These are phyloP conservation scores for Termitomyces sp. DNA, from an alignment of 768 basidiomycete genomes.

Conservation along the genomic window DNA sequence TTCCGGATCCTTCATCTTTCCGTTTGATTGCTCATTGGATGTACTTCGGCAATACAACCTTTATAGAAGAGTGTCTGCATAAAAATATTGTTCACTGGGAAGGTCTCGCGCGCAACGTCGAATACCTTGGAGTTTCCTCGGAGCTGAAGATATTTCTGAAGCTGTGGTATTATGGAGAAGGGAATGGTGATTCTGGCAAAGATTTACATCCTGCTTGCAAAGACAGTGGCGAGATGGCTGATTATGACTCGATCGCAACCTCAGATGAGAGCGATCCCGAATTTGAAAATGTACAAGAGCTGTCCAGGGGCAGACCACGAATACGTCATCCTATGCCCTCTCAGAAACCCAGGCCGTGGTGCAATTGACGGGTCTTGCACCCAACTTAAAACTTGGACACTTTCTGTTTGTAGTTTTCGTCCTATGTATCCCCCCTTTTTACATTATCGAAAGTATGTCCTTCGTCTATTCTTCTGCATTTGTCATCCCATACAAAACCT, in stretches of 20 bases:
- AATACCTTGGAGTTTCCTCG: conserved; percentile 73
- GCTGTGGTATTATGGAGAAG: conserved; percentile 48
- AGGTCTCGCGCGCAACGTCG: conserved; percentile 82
- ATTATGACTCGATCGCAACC: conserved; percentile 9
- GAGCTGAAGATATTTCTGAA: conserved; percentile 77
- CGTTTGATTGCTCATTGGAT: conserved; percentile 73
- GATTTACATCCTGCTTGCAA: not conserved
- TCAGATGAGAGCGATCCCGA: conserved; percentile 5
- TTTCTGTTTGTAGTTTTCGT: not conserved
- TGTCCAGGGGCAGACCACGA: conserved; percentile 33
- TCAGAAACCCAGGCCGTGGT: conserved; percentile 19
- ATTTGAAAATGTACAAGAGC: conserved; percentile 31
- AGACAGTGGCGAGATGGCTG: conserved; percentile 12
- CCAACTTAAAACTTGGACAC: not conserved
- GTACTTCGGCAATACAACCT: conserved; percentile 67
- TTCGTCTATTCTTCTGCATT: not conserved
- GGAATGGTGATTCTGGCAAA: conserved; percentile 17
- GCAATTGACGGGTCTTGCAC: conserved; percentile 9
- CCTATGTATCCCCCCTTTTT: conserved; percentile 11
- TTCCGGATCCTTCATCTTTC: conserved; percentile 70
- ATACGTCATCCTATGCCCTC: conserved; percentile 33
- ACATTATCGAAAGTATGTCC: not conserved
- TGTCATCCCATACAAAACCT: not conserved
- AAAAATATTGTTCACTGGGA: conserved; percentile 72
- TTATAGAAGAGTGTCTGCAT: conserved; percentile 64